phyloP scores from a whole-genome alignment of 1,284 basidiomycete genomes.

The Puccinia hordei region DNA sequence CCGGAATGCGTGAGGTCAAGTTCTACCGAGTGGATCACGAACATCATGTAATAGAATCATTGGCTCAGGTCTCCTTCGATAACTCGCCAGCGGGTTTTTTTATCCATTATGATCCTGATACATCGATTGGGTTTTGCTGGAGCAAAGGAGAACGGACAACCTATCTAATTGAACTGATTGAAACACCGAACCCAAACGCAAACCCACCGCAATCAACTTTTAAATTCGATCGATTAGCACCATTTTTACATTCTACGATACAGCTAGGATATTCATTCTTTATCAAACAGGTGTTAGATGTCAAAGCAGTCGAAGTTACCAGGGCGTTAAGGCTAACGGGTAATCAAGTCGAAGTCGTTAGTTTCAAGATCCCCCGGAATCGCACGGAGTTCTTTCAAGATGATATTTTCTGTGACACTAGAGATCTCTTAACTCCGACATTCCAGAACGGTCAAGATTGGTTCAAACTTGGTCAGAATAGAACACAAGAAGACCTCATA shows the following conservation, averaged over 20 bases:
- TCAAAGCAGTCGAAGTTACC: conserved; percentile 70
- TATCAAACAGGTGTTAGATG: conserved; percentile 60
- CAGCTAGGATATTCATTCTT: conserved; percentile 61
- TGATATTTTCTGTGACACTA: conserved; percentile 62
- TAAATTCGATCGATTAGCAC: conserved; percentile 55
- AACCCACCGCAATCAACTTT: conserved; percentile 52
- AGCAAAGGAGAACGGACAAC: conserved; percentile 62
- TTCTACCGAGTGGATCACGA: conserved; percentile 57
- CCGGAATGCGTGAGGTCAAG: conserved; percentile 61
- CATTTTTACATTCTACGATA: conserved; percentile 53
- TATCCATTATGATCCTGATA: conserved; percentile 62
- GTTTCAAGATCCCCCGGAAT: conserved; percentile 62
- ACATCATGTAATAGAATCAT: conserved; percentile 51
- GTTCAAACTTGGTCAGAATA: conserved; percentile 8
- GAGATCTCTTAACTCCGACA: conserved; percentile 56
- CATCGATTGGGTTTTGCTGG: conserved; percentile 61
- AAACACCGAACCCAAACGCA: conserved; percentile 51
- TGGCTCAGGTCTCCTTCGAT: conserved; percentile 60
- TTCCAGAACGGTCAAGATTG: conserved; percentile 51
- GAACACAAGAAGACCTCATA: background rate
- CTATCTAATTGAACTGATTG: conserved; percentile 60
- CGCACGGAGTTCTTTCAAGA: conserved; percentile 63
- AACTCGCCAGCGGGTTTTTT: conserved; percentile 62
- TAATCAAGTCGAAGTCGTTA: conserved; percentile 72
- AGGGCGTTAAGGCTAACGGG: conserved; percentile 72